Conservation (phyloP, 163 green algal genomes). For the Chloroidium sp. region DNA sequence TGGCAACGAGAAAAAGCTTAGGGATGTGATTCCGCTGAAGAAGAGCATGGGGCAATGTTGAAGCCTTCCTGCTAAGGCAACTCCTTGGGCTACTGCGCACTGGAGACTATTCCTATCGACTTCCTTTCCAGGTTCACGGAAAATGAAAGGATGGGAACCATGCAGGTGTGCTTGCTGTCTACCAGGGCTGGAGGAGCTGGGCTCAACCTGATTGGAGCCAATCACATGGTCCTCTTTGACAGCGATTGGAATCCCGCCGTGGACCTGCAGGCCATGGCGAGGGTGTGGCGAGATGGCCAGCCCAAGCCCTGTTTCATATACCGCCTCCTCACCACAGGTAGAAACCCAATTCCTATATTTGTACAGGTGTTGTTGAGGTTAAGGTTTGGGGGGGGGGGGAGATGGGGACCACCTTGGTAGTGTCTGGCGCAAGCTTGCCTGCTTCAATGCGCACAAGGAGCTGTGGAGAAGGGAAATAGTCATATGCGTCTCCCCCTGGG, state of each 20-base stretch:
- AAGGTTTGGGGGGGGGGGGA: no score
- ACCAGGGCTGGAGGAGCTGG: conserved; percentile 85
- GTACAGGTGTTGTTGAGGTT: no score
- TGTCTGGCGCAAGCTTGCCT: no score
- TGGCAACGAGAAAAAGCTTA: no score
- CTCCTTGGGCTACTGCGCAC: no score
- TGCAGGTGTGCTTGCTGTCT: conserved; percentile 83
- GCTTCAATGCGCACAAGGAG: no score
- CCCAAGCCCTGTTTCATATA: conserved; percentile 65
- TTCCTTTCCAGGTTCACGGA: no score
- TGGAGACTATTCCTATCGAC: no score
- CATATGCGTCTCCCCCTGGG: neutral
- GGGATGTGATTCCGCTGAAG: neutral
- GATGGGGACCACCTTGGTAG: no score
- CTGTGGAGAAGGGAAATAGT: no score
- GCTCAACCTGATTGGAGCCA: conserved; percentile 90
- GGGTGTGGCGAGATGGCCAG: conserved; percentile 84
- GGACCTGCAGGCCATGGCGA: conserved; percentile 77
- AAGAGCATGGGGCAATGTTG: neutral
- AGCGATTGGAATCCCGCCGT: conserved; percentile 83
- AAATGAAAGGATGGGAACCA: neutral
- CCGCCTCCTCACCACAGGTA: conserved; percentile 53
- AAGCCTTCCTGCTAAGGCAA: no score
- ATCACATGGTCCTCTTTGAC: conserved; percentile 65
- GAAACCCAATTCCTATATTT: no score